Evolutionary conservation across 2,329 filamentous ascomycete species (phyloP).

Genomic region (Fusarium sacchari): DNA sequence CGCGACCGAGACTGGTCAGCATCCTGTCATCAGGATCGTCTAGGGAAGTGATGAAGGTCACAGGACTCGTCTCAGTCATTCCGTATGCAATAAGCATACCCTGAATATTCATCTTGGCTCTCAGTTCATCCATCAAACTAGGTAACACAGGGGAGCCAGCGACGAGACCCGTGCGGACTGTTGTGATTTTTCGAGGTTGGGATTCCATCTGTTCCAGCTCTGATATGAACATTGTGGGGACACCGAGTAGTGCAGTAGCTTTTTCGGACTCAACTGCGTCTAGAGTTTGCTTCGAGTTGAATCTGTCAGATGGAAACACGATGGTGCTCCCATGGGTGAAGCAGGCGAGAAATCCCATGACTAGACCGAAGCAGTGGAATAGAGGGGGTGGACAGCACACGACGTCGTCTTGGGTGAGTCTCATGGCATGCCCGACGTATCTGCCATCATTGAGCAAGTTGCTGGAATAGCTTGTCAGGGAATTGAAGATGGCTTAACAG

Average conservation of each 20-base stretch:
- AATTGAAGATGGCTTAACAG: rapidly evolving
- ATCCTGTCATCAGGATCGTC: background rate
- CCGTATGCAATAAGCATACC: background rate
- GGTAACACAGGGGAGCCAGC: background rate
- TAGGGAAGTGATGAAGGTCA: background rate
- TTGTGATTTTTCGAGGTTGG: background rate
- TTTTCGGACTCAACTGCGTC: background rate
- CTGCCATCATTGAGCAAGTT: background rate
- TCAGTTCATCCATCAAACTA: background rate
- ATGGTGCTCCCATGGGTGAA: background rate
- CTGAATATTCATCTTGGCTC: background rate
- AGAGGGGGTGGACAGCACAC: background rate
- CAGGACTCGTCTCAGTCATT: background rate
- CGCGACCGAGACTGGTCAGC: background rate
- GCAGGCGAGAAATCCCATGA: background rate
- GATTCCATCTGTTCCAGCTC: background rate
- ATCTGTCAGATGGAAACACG: background rate
- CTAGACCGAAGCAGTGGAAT: background rate
- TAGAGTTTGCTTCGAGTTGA: background rate
- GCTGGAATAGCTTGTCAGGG: background rate
- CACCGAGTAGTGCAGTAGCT: background rate
- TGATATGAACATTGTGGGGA: background rate
- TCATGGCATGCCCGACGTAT: background rate
- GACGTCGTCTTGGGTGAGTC: background rate
- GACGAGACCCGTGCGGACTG: background rate